Evolutionary conservation across 2,329 filamentous ascomycete genomes (phyloP).

Genomic region (Cladorrhinum sp.): DNA sequence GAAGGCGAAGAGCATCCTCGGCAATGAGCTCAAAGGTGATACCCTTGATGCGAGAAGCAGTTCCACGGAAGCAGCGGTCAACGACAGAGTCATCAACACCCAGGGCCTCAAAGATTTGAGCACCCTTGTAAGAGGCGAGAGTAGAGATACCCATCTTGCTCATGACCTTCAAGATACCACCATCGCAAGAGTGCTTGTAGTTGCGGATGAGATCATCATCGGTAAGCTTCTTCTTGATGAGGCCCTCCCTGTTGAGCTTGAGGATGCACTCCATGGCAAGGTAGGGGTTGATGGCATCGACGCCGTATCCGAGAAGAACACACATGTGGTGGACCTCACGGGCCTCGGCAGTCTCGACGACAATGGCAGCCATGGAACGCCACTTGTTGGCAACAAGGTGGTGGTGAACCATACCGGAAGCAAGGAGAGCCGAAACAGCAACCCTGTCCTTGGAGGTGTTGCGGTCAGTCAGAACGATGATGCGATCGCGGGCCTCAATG

Average conservation of each 20-base stretch:
- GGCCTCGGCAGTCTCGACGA: slow-evolving; percentile 91
- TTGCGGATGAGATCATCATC: slow-evolving; percentile 85
- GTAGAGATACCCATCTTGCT: slow-evolving; percentile 99
- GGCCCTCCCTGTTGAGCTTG: slow-evolving; percentile 89
- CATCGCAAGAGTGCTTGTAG: slow-evolving; percentile 95
- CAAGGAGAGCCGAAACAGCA: slow-evolving; percentile 79
- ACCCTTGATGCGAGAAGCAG: slow-evolving; percentile 89
- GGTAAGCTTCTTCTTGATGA: slow-evolving; percentile 85
- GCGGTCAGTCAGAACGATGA: slow-evolving; percentile 87
- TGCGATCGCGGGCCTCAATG: slow-evolving; percentile 77
- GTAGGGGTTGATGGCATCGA: slow-evolving; percentile 91
- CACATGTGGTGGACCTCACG: slow-evolving; percentile 99
- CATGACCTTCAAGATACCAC: slow-evolving; percentile 98
- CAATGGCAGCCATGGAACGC: slow-evolving; percentile 81
- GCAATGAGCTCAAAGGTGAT: slow-evolving; percentile 92
- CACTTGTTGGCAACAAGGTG: slow-evolving; percentile 94
- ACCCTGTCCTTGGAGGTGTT: slow-evolving; percentile 80
- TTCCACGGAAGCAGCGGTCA: slow-evolving; percentile 91
- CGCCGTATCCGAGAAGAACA: slow-evolving; percentile 93
- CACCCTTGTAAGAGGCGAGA: slow-evolving; percentile 92
- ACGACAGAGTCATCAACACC: slow-evolving; percentile 90
- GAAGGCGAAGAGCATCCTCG: slow-evolving; percentile 89
- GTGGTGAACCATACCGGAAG: slow-evolving; percentile 91
- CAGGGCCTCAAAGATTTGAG: slow-evolving; percentile 95
- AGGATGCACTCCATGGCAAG: slow-evolving; percentile 94